These are phyloP conservation scores for Pyrrhoderma noxium DNA, from an alignment of 1,284 basidiomycete species.

Conservation along the genomic window DNA sequence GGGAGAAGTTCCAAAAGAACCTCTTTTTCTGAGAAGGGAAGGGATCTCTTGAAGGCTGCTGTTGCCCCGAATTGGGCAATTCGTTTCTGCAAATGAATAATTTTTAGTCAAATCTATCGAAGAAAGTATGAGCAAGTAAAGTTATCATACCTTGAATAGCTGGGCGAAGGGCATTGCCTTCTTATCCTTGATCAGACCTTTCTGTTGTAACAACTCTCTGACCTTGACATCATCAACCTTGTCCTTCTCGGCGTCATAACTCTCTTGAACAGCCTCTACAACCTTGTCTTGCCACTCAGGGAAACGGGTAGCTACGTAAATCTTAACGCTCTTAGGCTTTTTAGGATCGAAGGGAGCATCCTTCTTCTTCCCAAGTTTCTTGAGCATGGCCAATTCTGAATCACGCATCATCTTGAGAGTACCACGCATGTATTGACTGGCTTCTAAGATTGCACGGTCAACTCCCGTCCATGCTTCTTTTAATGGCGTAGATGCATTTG, in stretches of 20 bases:
- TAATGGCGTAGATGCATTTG: conserved; percentile 25
- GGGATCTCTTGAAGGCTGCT: conserved; percentile 78
- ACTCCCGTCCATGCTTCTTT: conserved; percentile 25
- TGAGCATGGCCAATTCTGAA: conserved; percentile 73
- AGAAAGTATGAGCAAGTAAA: neutral
- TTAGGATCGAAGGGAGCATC: conserved; percentile 67
- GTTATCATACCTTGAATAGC: conserved; percentile 67
- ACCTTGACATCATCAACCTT: conserved; percentile 83
- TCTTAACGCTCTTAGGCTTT: conserved; percentile 77
- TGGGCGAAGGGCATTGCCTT: conserved; percentile 94
- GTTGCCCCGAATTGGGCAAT: conserved; percentile 74
- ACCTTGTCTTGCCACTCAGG: conserved; percentile 91
- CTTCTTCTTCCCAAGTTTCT: conserved; percentile 67
- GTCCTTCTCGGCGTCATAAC: conserved; percentile 54
- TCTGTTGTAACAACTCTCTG: conserved; percentile 58
- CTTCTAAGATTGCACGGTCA: conserved; percentile 60
- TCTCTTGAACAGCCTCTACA: conserved; percentile 68
- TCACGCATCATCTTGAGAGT: conserved; percentile 88
- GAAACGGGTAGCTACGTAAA: conserved; percentile 89
- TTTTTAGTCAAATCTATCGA: no score
- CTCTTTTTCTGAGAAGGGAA: conserved; percentile 84
- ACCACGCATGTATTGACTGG: conserved; percentile 77
- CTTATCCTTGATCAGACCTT: conserved; percentile 94
- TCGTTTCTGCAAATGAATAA: conserved; percentile 57
- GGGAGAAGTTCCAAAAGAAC: conserved; percentile 68